A percentile compares a stretch with the other conserved stretches of the same genome.
These are phyloP conservation scores for Spatholobus suberectus DNA, from an alignment of 306 rosid species.

Conservation along the genomic window DNA sequence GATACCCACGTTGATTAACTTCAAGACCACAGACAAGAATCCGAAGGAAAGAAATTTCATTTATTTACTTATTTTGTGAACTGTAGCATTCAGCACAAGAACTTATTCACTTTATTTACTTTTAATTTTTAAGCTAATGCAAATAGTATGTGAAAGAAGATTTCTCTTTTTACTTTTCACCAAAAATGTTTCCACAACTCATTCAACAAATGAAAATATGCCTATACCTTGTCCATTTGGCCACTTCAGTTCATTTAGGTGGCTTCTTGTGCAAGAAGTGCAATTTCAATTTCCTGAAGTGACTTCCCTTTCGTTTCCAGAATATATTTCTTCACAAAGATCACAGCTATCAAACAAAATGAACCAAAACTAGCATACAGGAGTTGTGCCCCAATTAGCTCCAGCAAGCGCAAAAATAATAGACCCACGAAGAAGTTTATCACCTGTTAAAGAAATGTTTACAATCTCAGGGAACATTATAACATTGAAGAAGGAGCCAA, in stretches of 20 bases:
- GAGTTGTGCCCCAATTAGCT: constrained; percentile 66
- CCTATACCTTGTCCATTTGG: constrained; percentile 28
- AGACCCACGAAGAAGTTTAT: constrained; percentile 86
- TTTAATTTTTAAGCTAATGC: background rate
- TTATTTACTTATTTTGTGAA: background rate
- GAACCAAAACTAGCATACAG: constrained; percentile 65
- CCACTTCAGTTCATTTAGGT: constrained; percentile 21
- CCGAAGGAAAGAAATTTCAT: background rate
- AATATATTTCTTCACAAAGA: constrained; percentile 76
- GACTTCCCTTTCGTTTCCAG: constrained; percentile 92
- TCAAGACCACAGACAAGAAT: background rate
- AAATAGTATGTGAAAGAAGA: constrained; percentile 13
- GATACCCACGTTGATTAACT: background rate
- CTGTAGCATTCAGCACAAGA: background rate
- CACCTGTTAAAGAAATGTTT: constrained; percentile 58
- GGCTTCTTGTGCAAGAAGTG: constrained; percentile 61
- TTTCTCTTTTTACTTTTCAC: background rate
- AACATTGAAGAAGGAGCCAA: constrained; percentile 1
- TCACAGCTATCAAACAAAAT: constrained; percentile 64
- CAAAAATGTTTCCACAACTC: background rate
- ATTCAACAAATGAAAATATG: constrained; percentile 29
- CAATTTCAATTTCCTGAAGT: constrained; percentile 90
- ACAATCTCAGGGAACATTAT: constrained; percentile 1
- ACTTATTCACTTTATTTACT: background rate
- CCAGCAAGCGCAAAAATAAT: constrained; percentile 73